Evolutionary conservation across 2,329 filamentous ascomycete genomes (phyloP).

Genomic region (Pyricularia pennisetigena): DNA sequence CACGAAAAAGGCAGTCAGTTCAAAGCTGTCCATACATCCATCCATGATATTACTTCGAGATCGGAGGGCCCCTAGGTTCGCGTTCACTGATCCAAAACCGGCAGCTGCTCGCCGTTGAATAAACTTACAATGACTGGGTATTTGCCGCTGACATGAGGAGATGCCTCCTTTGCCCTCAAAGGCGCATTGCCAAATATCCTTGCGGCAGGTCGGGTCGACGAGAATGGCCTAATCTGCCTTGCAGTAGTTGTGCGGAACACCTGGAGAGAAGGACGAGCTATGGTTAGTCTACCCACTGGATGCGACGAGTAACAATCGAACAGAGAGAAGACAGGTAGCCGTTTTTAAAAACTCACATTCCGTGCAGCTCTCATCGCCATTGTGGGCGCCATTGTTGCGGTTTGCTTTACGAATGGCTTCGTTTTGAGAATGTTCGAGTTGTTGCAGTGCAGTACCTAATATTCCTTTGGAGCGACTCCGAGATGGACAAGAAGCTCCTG

Average conservation of each 20-base stretch:
- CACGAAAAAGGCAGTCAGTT: not conserved
- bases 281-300: not conserved
- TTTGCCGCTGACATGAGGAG: slow-evolving; percentile 75
- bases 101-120: not conserved
- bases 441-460: not conserved
- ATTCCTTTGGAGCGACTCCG: not conserved
- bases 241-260: slow-evolving; percentile 14
- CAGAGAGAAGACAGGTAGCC: not conserved
- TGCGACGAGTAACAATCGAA: not conserved
- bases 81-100: not conserved
- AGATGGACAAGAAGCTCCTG: not conserved
- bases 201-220: slow-evolving; percentile 71
- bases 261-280: slow-evolving; percentile 3
- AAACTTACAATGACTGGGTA: slow-evolving; percentile 83
- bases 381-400: not conserved
- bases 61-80: not conserved
- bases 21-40: not conserved
- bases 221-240: slow-evolving; percentile 69
- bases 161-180: slow-evolving; percentile 87
- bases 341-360: slow-evolving; percentile 4
- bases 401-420: not conserved
- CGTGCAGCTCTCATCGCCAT: slow-evolving; percentile 11
- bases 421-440: not conserved
- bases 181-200: slow-evolving; percentile 79
- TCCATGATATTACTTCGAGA: not conserved